phyloP scores from a whole-genome alignment of 208 protist genomes.

The Leishmania aethiopica region DNA sequence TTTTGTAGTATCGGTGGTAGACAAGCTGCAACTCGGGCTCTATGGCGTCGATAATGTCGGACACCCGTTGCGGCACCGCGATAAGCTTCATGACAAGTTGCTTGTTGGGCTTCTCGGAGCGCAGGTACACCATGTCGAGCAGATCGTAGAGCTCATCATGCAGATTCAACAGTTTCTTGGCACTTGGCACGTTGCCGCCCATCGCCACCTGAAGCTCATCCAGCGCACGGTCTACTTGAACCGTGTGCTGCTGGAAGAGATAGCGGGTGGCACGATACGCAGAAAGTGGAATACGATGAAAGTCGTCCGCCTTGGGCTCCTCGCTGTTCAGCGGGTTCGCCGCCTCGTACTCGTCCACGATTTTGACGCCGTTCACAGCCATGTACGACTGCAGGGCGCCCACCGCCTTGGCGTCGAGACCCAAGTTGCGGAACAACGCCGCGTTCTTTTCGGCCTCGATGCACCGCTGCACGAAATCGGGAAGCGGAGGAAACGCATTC shows the following conservation, averaged over 20 bases:
- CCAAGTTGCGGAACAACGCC: conserved; percentile 56
- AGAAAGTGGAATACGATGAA: conserved; percentile 46
- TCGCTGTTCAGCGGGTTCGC: conserved; percentile 24
- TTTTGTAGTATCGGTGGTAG: conserved; percentile 78
- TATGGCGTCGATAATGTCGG: conserved; percentile 72
- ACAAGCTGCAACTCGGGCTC: conserved; percentile 81
- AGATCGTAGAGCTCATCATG: conserved; percentile 85
- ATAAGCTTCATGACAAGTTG: conserved; percentile 68
- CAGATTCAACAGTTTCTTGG: conserved; percentile 77
- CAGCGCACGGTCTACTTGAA: conserved; percentile 77
- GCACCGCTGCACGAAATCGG: conserved; percentile 81
- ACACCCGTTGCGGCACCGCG: conserved; percentile 73
- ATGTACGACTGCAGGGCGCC: conserved; percentile 61
- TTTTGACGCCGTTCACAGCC: conserved; percentile 55
- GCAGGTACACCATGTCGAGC: conserved; percentile 74
- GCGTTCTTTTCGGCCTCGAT: conserved; percentile 76
- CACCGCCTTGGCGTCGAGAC: conserved; percentile 50
- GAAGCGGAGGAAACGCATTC: conserved; percentile 66
- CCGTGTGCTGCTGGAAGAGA: conserved; percentile 83
- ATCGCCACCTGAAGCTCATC: conserved; percentile 68
- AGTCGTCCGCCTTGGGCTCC: conserved; percentile 33
- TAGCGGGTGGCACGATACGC: conserved; percentile 80
- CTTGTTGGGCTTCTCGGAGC: conserved; percentile 63
- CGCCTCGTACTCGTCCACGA: conserved; percentile 70
- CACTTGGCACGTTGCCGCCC: conserved; percentile 64